Conservation (phyloP, 352 stramenopile genomes). For the Phytophthora vignae region DNA sequence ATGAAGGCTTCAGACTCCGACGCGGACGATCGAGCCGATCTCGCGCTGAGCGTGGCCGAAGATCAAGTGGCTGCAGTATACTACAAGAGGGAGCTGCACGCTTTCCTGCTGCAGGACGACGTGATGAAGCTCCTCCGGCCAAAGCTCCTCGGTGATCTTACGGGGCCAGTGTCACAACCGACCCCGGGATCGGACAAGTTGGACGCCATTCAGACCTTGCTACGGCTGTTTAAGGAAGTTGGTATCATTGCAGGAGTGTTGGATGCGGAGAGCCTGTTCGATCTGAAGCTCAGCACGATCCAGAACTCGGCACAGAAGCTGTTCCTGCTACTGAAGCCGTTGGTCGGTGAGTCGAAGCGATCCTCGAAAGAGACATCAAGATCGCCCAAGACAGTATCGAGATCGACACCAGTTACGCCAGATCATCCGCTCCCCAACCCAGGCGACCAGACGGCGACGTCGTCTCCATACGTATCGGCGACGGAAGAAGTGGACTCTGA, state of each 20-base stretch:
- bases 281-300: not conserved
- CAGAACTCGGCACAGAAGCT: not conserved
- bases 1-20: too few species aligned
- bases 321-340: not conserved
- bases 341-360: not conserved
- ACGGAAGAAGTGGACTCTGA: not conserved
- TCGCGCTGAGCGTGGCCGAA: too few species aligned
- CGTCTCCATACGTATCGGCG: not conserved
- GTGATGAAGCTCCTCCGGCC: too few species aligned
- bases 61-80: too few species aligned
- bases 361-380: not conserved
- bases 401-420: too few species aligned
- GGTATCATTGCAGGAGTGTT: not conserved
- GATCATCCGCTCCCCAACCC: too few species aligned
- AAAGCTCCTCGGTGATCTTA: too few species aligned
- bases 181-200: not conserved
- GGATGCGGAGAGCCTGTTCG: not conserved
- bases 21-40: too few species aligned
- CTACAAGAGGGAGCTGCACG: too few species aligned
- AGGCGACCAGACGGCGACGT: not conserved
- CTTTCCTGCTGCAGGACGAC: too few species aligned
- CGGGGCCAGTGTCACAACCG: too few species aligned
- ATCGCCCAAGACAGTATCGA: not conserved
- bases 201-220: not conserved
- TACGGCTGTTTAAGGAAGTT: not conserved